phyloP scores from a whole-genome alignment of 257 asterid genomes.

The Plectranthus barbatus region DNA sequence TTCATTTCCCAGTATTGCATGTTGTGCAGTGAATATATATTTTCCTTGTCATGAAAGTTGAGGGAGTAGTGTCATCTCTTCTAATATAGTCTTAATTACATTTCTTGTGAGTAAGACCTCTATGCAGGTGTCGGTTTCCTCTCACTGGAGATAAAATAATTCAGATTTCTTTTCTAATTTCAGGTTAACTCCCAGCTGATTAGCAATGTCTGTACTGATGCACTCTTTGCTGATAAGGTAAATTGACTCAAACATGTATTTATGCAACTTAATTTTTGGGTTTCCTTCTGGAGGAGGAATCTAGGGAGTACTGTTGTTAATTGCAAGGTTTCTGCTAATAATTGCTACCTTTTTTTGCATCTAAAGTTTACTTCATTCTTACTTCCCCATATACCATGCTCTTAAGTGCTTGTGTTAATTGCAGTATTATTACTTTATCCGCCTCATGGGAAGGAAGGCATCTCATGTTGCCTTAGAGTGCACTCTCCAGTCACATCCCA shows the following conservation, averaged over 20 bases:
- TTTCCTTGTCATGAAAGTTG: background rate
- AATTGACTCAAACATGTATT: background rate
- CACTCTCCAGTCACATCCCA: slow-evolving; percentile 95
- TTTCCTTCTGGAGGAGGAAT: slow-evolving; percentile 10
- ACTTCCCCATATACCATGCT: background rate
- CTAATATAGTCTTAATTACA: background rate
- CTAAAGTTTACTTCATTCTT: background rate
- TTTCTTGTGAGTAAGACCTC: background rate
- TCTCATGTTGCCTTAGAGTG: slow-evolving; percentile 97
- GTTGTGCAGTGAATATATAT: background rate
- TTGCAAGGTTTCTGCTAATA: background rate
- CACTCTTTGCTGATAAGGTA: slow-evolving; percentile 97
- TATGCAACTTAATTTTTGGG: background rate
- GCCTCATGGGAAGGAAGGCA: slow-evolving; percentile 96
- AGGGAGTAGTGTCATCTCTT: background rate
- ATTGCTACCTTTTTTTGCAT: background rate
- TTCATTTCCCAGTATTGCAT: background rate
- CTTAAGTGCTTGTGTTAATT: slow-evolving; percentile 15
- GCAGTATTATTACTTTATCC: slow-evolving; percentile 91
- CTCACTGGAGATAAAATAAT: slow-evolving; percentile 1
- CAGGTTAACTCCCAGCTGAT: slow-evolving; percentile 98
- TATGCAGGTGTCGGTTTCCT: background rate
- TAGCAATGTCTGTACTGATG: slow-evolving; percentile 95
- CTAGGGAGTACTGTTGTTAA: background rate
- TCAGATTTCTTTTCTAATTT: slow-evolving; percentile 6